A percentile compares a stretch with the other conserved stretches of the same genome.
These are phyloP conservation scores for Coemansia sp. DNA, from an alignment of 192 early-diverging fungal species.

Conservation along the genomic window DNA sequence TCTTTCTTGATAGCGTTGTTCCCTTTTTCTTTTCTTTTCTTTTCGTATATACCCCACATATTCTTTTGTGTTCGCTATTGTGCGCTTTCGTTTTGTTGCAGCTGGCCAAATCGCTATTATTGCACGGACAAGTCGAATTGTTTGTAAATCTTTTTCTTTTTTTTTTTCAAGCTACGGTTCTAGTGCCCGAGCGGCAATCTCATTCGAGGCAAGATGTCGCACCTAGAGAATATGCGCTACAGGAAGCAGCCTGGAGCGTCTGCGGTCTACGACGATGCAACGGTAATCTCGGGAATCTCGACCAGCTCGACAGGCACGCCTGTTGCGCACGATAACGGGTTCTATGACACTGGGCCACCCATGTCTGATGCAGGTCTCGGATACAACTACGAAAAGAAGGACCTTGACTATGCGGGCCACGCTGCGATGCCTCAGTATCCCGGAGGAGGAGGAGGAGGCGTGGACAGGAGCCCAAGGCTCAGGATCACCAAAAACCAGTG, in stretches of 20 bases:
- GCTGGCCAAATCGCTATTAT: neutral
- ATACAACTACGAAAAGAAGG: conserved; percentile 55
- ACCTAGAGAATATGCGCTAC: conserved; percentile 56
- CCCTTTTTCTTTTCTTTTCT: neutral
- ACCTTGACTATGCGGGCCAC: conserved; percentile 34
- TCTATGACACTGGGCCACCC: conserved; percentile 13
- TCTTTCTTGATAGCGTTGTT: neutral
- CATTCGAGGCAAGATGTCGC: conserved; percentile 37
- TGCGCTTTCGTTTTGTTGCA: neutral
- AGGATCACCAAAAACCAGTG: conserved; percentile 46
- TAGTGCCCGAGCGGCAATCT: conserved; percentile 4
- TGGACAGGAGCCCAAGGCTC: conserved; percentile 28
- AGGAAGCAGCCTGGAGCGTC: conserved; percentile 52
- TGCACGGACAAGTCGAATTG: neutral
- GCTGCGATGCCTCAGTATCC: conserved; percentile 12
- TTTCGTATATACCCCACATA: neutral
- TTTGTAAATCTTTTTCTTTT: neutral
- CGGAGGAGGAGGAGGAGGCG: neutral
- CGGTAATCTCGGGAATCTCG: conserved; percentile 51
- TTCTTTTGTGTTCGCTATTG: neutral
- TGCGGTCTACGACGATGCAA: conserved; percentile 47
- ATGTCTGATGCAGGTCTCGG: conserved; percentile 19
- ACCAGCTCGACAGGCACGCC: conserved; percentile 27
- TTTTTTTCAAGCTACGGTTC: neutral
- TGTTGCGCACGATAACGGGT: conserved; percentile 15